Base-by-base conservation (phyloP, 2,329 filamentous ascomycete genomes). In the Xylaria sp. region DNA sequence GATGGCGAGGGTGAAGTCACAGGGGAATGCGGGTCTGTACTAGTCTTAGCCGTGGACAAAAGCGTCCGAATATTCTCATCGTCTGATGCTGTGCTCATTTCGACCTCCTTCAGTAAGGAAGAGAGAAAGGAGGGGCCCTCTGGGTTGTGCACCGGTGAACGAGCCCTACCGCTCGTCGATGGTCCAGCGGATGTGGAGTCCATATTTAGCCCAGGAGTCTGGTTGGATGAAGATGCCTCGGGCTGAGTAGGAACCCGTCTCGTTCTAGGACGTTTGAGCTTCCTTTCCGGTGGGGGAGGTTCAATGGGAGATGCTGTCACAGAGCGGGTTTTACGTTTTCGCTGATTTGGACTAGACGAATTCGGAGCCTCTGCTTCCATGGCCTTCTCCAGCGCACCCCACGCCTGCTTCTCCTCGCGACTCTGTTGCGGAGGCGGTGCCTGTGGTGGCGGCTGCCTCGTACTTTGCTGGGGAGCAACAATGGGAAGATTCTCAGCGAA, bases 311-410 rank as follows among this genome's bases (percentile, higher is more conserved):
- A 94, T 12, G 88, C 87, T 13, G 91, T 92, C 1, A 87, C 84
- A 3, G 94, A 97, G 48, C 86, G 84, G 8, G 85, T 83, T 77
- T 94, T 96, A 62, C 94, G 89, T 82, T 97, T 94, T 68, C 92
- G 89, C 61, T 84, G 83, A 70, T 83, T 85, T 51, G 86, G 81
- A 43, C 72, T 68, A 1, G 76, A 58, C 61, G 76, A 80, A 33
- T 82, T 79, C 55, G 85, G 80, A 70, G 83, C 85, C 71, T 92
- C 87, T 20, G 88, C 86, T 69, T 94, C 91, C 72, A 93, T 88
- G 52, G 93, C 94, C 79, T 91, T 92, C 74, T 98, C 94, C 71
- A 98, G 91, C 23, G 92, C 94, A 71, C 94, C 93, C 96, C 95
- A 98, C 3, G 95, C 94, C 67, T 90, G 87, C 63, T 91, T 86